These are phyloP conservation scores for Lactarius quietus DNA, from an alignment of 768 basidiomycete genomes.

Conservation along the genomic window DNA sequence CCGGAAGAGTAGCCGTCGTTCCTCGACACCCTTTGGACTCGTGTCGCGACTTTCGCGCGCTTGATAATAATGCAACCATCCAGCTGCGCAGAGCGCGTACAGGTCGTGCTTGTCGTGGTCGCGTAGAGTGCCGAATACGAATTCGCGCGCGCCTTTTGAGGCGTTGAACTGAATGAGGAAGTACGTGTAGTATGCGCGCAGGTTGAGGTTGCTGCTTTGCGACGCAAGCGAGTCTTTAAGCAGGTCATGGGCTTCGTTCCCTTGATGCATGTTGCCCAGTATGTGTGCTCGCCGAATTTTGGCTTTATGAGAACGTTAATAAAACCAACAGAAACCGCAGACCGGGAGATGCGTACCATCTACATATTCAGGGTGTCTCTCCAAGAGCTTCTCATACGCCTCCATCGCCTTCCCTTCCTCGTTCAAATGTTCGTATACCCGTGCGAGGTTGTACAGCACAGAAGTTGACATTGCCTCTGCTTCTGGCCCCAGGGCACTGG, in stretches of 20 bases:
- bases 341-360: slow-evolving; percentile 59
- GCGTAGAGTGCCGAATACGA: slow-evolving; percentile 85
- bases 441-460: slow-evolving; percentile 86
- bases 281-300: slow-evolving; percentile 90
- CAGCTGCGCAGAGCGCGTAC: slow-evolving; percentile 88
- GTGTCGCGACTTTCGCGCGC: slow-evolving; percentile 80
- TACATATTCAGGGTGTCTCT: slow-evolving; percentile 92
- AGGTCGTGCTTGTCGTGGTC: slow-evolving; percentile 84
- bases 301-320: slow-evolving; percentile 46
- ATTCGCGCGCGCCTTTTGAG: slow-evolving; percentile 73
- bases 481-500: slow-evolving; percentile 43
- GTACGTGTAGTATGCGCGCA: slow-evolving; percentile 91
- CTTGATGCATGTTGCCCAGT: slow-evolving; percentile 61
- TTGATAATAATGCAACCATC: slow-evolving; percentile 80
- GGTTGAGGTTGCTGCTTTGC: slow-evolving; percentile 72
- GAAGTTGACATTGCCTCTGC: slow-evolving; percentile 76
- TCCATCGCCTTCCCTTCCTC: slow-evolving; percentile 71
- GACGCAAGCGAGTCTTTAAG: slow-evolving; percentile 86
- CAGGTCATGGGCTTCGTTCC: slow-evolving; percentile 81
- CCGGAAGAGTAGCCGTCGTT: slow-evolving; percentile 73
- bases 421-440: slow-evolving; percentile 85
- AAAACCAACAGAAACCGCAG: not conserved
- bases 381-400: slow-evolving; percentile 82
- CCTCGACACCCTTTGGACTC: slow-evolving; percentile 52
- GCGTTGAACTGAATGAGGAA: slow-evolving; percentile 82